These are phyloP conservation scores for Boletus semigastroideus DNA, from an alignment of 1,284 basidiomycete species.

Conservation along the genomic window DNA sequence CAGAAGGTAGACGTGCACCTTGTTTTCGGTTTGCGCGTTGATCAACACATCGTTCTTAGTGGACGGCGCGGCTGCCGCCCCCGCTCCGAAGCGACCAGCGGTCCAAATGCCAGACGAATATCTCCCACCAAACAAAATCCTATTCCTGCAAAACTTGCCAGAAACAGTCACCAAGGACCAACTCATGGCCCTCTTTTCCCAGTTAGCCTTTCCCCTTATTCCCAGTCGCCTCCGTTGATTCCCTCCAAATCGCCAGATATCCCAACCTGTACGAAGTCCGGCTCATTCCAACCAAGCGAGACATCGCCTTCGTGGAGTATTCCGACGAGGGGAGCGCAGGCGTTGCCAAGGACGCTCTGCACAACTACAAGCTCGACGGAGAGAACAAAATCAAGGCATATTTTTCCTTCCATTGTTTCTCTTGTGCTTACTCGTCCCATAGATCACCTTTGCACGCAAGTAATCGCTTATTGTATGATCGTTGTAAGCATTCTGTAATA, in stretches of 20 bases:
- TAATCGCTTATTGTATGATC: conserved; percentile 35
- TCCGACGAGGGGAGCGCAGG: conserved; percentile 87
- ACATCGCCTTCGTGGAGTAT: conserved; percentile 97
- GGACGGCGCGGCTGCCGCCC: conserved; percentile 65
- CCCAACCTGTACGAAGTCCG: conserved; percentile 93
- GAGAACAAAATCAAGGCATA: conserved; percentile 94
- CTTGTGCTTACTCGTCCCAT: conserved; percentile 10
- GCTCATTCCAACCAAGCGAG: conserved; percentile 93
- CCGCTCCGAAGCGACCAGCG: conserved; percentile 72
- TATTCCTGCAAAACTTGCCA: conserved; percentile 97
- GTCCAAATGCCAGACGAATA: conserved; percentile 99
- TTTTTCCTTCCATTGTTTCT: background rate
- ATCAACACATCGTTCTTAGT: conserved; percentile 46
- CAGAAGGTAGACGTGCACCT: conserved; percentile 56
- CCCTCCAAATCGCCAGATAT: conserved; percentile 52
- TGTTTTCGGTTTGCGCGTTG: conserved; percentile 7
- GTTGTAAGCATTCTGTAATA: conserved; percentile 34
- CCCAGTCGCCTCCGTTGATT: conserved; percentile 6
- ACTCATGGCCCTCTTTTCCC: conserved; percentile 84
- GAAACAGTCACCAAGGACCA: conserved; percentile 88
- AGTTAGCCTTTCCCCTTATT: conserved; percentile 47
- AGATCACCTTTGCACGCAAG: conserved; percentile 66
- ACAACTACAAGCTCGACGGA: conserved; percentile 95
- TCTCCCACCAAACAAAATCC: conserved; percentile 97
- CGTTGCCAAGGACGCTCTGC: conserved; percentile 89